A percentile compares a stretch with the other conserved stretches of the same genome.
phyloP scores from a whole-genome alignment of 164 flowering plant species.

The Santalum album region DNA sequence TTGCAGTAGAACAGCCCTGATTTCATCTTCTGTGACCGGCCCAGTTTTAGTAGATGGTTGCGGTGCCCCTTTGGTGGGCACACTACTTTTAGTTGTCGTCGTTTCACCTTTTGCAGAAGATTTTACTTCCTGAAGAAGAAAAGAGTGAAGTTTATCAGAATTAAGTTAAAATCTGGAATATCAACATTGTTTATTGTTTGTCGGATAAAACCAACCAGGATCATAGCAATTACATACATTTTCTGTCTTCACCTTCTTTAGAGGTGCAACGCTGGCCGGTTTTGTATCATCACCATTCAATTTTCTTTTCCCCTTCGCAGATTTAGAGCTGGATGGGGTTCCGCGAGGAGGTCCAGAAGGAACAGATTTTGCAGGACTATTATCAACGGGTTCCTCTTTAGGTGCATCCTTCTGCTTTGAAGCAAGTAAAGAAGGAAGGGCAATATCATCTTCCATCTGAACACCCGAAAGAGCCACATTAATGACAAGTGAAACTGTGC shows the following conservation, averaged over 20 bases:
- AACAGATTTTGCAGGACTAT: constrained; percentile 51
- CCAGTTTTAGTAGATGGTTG: constrained; percentile 42
- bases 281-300: constrained; percentile 63
- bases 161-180: background rate
- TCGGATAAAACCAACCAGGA: background rate
- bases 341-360: constrained; percentile 51
- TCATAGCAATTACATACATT: constrained; percentile 21
- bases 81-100: constrained; percentile 23
- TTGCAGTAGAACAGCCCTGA: constrained; percentile 65
- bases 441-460: constrained; percentile 64
- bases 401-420: constrained; percentile 69
- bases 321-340: constrained; percentile 61
- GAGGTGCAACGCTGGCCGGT: constrained; percentile 41
- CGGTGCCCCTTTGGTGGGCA: constrained; percentile 30
- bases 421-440: constrained; percentile 51
- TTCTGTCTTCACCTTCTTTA: constrained; percentile 73
- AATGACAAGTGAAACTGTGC: background rate
- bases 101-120: constrained; percentile 49
- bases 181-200: background rate
- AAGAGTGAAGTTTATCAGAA: no score
- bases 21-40: constrained; percentile 87
- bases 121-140: constrained; percentile 38
- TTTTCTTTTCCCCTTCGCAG: constrained; percentile 87
- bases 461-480: constrained; percentile 9
- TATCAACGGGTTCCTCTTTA: constrained; percentile 80